Conservation (phyloP, 1,139 yeast genomes). For the Saccharomyces hybrid region DNA sequence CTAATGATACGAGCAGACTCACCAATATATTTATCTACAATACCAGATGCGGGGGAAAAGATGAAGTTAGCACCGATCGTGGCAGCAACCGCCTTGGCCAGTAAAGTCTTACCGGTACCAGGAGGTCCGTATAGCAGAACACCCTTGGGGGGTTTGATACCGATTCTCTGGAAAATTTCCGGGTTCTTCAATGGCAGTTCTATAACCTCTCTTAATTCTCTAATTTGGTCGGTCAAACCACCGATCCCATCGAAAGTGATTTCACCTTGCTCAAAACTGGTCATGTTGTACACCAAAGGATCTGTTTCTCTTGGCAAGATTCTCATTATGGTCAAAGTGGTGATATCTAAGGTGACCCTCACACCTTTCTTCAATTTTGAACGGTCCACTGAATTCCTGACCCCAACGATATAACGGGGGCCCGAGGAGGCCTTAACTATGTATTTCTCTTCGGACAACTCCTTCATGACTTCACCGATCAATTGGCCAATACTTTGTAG, state of each 20-base stretch:
- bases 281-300: slow-evolving; percentile 97
- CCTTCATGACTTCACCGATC: slow-evolving; percentile 94
- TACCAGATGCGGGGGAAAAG: slow-evolving; percentile 95
- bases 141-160: slow-evolving; percentile 97
- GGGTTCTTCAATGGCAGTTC: slow-evolving; percentile 97
- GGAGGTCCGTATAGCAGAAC: slow-evolving; percentile 99
- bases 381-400: slow-evolving; percentile 85
- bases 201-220: slow-evolving; percentile 95
- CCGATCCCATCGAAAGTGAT: slow-evolving; percentile 93
- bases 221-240: slow-evolving; percentile 90
- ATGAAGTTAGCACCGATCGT: slow-evolving; percentile 97
- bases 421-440: slow-evolving; percentile 97
- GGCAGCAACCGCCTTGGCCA: slow-evolving; percentile 98
- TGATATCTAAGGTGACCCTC: slow-evolving; percentile 94
- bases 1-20: slow-evolving; percentile 94
- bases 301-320: slow-evolving; percentile 96
- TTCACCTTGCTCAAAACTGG: slow-evolving; percentile 94
- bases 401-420: slow-evolving; percentile 96
- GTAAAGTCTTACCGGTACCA: slow-evolving; percentile 92
- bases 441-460: slow-evolving; percentile 87
- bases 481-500: slow-evolving; percentile 96
- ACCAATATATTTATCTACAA: slow-evolving; percentile 97
- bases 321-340: slow-evolving; percentile 96
- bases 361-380: slow-evolving; percentile 85
- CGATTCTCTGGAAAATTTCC: slow-evolving; percentile 89